phyloP scores from a whole-genome alignment of 1,139 yeast genomes.

The Tardiomyces depauwii region DNA sequence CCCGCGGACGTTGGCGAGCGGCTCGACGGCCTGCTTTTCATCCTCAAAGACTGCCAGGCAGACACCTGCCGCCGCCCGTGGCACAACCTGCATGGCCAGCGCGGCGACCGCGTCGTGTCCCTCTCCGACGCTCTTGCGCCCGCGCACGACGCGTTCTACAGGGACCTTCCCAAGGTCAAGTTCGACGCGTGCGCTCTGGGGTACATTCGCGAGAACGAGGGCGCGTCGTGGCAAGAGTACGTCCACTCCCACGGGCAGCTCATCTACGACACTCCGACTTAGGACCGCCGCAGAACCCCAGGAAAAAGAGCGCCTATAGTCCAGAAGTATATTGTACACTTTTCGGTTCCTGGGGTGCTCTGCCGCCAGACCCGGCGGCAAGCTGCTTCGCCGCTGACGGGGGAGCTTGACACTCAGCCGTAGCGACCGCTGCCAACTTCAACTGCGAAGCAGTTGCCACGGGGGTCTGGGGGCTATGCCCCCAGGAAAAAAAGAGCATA shows the following conservation, averaged over 20 bases:
- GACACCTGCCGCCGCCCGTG: constrained; percentile 4
- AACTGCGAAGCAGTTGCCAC: no score
- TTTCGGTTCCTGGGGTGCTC: no score
- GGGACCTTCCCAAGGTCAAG: neutral
- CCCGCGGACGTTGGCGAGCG: constrained; percentile 1
- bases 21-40: constrained; percentile 3
- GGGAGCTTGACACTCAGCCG: no score
- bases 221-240: neutral
- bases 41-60: constrained; percentile 4
- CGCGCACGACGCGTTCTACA: neutral
- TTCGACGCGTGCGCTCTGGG: neutral
- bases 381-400: no score
- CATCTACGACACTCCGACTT: neutral
- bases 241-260: neutral
- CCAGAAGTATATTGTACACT: no score
- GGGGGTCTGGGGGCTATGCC: no score
- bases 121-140: neutral
- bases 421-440: no score
- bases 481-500: no score
- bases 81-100: constrained; percentile 2
- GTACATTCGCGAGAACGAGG: neutral
- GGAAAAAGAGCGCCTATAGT: no score
- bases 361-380: no score
- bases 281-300: no score
- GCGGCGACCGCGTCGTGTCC: neutral